Evolutionary conservation across 2,329 filamentous ascomycete genomes (phyloP).

Genomic region (Aureobasidium melanogenum): DNA sequence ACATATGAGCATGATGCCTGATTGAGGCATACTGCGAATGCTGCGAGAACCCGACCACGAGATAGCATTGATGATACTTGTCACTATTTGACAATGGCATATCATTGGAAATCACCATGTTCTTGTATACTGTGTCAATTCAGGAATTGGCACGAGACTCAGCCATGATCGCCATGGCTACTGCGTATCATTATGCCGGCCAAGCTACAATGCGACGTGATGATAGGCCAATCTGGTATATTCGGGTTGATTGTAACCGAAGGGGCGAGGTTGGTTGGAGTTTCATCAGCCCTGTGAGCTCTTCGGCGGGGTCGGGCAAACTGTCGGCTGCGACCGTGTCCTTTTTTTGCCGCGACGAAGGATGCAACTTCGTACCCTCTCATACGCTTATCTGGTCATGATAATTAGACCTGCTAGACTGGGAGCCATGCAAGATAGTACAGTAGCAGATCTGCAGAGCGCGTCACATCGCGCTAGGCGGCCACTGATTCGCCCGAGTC

Average conservation of each 20-base stretch:
- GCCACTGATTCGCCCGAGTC: not conserved
- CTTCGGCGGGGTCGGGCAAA: not conserved
- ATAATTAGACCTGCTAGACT: not conserved
- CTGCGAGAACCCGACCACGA: not conserved
- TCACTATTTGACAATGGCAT: not conserved
- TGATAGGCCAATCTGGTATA: not conserved
- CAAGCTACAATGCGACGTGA: not conserved
- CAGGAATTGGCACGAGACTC: not conserved
- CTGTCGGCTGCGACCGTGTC: not conserved
- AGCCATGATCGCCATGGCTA: not conserved
- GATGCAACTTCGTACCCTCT: not conserved
- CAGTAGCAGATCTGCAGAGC: not conserved
- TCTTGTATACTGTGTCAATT: not conserved
- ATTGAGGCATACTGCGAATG: not conserved
- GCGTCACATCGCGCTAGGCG: not conserved
- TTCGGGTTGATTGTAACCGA: not conserved
- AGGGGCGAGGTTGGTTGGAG: not conserved
- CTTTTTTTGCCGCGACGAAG: not conserved
- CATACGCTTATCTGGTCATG: not conserved
- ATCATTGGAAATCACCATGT: not conserved
- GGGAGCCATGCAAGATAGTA: not conserved
- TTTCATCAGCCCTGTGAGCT: not conserved
- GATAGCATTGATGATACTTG: not conserved
- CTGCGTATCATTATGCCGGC: not conserved
- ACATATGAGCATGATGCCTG: slow-evolving; percentile 6